Base-by-base conservation (phyloP, 768 basidiomycete genomes). In the Macrolepiota albuminosa region DNA sequence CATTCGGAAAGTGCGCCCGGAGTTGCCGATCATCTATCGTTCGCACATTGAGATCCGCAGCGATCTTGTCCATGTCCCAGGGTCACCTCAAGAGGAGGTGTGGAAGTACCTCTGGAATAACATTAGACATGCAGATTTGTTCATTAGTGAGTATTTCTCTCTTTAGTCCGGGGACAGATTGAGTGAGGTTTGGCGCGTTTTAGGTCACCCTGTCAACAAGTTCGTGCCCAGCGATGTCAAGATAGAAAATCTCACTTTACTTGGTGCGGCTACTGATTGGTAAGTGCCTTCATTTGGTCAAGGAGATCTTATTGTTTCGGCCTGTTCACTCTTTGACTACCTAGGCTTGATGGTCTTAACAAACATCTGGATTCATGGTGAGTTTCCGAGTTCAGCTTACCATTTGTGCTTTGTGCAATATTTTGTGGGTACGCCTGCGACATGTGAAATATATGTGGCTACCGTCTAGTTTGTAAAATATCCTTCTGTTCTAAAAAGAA, bases 101-200 rank as follows among this genome's bases (percentile, higher is more conserved):
- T 98, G 95, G 94, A 84, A 95, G 67, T 98, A 94, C 74, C 82
- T 98, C 14, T 97, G 90, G 89, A 87, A 92, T 66, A 94, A 91
- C 73, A 93, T 98, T 68, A 81, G 93, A 70, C 80, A 88, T 34
- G 88, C 91, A 46, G 95, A 97, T 76, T 72, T 95, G 68, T 97
- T 96, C 78, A 88, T 96, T 84, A 85, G 89, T 86, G 60, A 66
- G 81, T 74, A 13, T 57, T 29, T 37, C 56, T 42, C 55, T 21
- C n/a, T 37, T 54, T 43, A 7, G 21, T n/a, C 24, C 24, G 7
- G 21, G 18, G 18, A n/a, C 18, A 6, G 13, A 21, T 31, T 60
- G 5, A 52, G 37, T 24, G 42, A 2, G 21, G 14, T 47, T 10
- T 45, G 42, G 29, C 61, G 47, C 49, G 36, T 39, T 60, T 37